Evolutionary conservation across 441 rosid species (phyloP), one percentile per base, ranked within the genome.

Genomic region (Syzygium malaccense): DNA sequence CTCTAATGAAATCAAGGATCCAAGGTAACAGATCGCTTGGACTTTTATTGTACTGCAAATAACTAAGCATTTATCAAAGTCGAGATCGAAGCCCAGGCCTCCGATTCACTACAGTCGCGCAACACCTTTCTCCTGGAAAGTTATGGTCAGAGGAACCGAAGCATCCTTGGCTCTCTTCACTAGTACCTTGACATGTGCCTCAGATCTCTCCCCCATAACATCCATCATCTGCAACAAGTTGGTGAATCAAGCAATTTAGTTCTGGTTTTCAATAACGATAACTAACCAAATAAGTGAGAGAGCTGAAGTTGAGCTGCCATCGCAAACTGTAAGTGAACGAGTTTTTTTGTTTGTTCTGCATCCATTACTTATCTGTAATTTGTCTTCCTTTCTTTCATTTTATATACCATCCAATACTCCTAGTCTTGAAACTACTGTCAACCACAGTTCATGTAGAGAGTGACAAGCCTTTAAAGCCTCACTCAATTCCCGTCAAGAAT

Each of bases 21-120:
- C 18, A 75, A 6, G 51, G 83, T 6, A 41, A 12, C n/a, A 13
- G n/a, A 23, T 41, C n/a, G 5, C n/a, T 41, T 23, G 18, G n/a
- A 23, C 10, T 75, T 41, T 13, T 75, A 41, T 13, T 12, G n/a
- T 3, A 75, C 51, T 41, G 53, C 30, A 75, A 41, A 41, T 75
- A 23, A 6, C 53, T 23, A 23, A 6, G 1, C 83, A 3, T 13
- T 0, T 37, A 20, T 45, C 18, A 20, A 68, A 33, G 79, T 19
- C 8, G 48, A 33, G 1, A 71, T 33, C 2, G 5, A 75, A 75
- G 83, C 3, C 2, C 18, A 41, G 83, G 83, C 51, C 9, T 75
- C 83, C 14, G 79, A 68, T 4, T 14, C 4, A 12, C 75, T 32
- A 66, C 23, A 19, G 10, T 33, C 49, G 0, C 0, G 10, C 0